These are phyloP conservation scores for Xylaria telfairii DNA, from an alignment of 495 filamentous ascomycete species.

Conservation along the genomic window DNA sequence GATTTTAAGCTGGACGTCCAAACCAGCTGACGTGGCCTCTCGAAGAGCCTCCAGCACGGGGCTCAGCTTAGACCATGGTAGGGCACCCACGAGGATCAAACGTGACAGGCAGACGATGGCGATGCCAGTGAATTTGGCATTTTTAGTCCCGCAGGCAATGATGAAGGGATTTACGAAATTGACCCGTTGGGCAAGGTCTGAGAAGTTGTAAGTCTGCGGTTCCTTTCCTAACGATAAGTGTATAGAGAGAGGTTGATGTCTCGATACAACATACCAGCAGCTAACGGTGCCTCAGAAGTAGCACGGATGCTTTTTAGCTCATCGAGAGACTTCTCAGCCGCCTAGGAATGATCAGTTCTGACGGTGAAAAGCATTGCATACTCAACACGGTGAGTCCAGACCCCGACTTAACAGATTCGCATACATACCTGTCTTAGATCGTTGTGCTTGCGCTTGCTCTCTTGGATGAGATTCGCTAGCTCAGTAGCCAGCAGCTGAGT, in stretches of 20 bases:
- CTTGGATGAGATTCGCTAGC: constrained; percentile 90
- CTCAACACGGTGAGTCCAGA: not conserved
- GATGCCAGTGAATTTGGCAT: constrained; percentile 85
- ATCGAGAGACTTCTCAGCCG: constrained; percentile 90
- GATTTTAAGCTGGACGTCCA: constrained; percentile 96
- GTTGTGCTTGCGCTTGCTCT: constrained; percentile 90
- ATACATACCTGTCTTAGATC: constrained; percentile 83
- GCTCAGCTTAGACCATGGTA: constrained; percentile 74
- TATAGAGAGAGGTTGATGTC: not conserved
- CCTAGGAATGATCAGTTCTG: constrained; percentile 55
- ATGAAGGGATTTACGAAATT: constrained; percentile 91
- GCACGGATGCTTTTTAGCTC: constrained; percentile 82
- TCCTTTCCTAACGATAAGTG: not conserved
- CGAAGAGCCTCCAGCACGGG: constrained; percentile 86
- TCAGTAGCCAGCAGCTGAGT: constrained; percentile 88
- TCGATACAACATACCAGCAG: constrained; percentile 67
- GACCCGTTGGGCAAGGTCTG: constrained; percentile 81
- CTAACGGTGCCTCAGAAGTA: constrained; percentile 81
- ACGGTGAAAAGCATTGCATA: not conserved
- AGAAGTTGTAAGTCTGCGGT: constrained; percentile 33
- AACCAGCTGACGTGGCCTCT: constrained; percentile 74
- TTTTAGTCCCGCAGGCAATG: constrained; percentile 86
- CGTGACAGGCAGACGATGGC: constrained; percentile 87
- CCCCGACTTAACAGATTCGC: not conserved
- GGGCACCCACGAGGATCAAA: constrained; percentile 77